phyloP scores from a whole-genome alignment of 140 eudicot genomes.

The Ambrosia hybrid region DNA sequence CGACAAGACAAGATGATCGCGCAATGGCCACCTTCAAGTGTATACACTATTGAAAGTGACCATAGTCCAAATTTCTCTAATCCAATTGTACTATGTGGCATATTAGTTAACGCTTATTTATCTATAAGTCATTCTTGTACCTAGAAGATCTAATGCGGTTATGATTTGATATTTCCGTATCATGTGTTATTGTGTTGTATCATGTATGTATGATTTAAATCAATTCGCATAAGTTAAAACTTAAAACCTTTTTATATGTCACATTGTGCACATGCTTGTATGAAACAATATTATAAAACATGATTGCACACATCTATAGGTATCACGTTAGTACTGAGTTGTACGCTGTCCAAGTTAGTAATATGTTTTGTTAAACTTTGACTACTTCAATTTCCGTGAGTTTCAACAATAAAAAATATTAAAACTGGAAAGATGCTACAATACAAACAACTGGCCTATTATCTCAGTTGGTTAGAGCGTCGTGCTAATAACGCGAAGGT shows the following conservation, averaged over 20 bases:
- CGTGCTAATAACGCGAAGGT: constrained; percentile 99
- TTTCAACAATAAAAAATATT: too few species aligned
- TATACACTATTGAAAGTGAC: constrained; percentile 60
- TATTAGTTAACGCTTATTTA: constrained; percentile 54
- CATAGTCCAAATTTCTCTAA: constrained; percentile 79
- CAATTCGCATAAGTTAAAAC: too few species aligned
- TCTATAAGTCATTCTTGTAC: constrained; percentile 6
- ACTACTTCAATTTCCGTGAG: too few species aligned
- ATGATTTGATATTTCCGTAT: background rate
- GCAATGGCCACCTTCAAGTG: constrained; percentile 63
- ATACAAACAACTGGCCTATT: constrained; percentile 34
- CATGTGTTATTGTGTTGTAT: background rate
- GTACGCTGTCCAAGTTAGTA: background rate
- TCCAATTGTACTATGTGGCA: constrained; percentile 61
- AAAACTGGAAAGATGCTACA: too few species aligned
- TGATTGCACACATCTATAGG: background rate
- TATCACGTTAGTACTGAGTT: background rate
- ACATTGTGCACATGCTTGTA: background rate
- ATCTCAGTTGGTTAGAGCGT: constrained; percentile 99
- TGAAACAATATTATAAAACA: background rate
- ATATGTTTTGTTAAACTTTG: background rate
- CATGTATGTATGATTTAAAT: background rate
- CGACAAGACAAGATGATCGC: constrained; percentile 76
- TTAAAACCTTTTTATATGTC: background rate
- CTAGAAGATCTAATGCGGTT: background rate